Evolutionary conservation across 1,139 yeast genomes (phyloP).

Genomic region (Yarrowia galli): DNA sequence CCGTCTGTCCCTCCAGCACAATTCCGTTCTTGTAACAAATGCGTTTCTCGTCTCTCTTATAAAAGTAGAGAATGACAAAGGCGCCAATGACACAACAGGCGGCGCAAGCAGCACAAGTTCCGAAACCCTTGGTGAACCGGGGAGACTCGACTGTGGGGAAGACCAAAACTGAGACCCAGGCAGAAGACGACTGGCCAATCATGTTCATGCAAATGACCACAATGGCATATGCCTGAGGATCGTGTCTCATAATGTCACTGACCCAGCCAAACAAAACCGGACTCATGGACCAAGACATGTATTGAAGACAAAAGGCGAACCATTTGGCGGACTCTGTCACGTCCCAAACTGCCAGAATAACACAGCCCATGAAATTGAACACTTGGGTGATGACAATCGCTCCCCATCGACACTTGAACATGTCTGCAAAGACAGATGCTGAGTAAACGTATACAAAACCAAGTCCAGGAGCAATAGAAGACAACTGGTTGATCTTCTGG

Average conservation of each 20-base stretch:
- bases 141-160: slow-evolving; percentile 65
- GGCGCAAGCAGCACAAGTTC: slow-evolving; percentile 60
- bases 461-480: slow-evolving; percentile 61
- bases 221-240: slow-evolving; percentile 54
- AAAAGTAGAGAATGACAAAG: slow-evolving; percentile 60
- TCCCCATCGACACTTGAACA: slow-evolving; percentile 62
- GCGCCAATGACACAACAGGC: slow-evolving; percentile 65
- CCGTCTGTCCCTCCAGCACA: slow-evolving; percentile 43
- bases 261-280: slow-evolving; percentile 42
- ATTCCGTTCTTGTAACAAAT: slow-evolving; percentile 63
- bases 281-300: slow-evolving; percentile 57
- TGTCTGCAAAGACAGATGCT: slow-evolving; percentile 55
- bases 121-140: slow-evolving; percentile 58
- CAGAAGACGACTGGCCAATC: slow-evolving; percentile 50
- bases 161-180: slow-evolving; percentile 51
- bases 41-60: slow-evolving; percentile 63
- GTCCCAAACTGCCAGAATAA: slow-evolving; percentile 58
- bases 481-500: slow-evolving; percentile 52
- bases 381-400: slow-evolving; percentile 63
- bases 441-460: slow-evolving; percentile 58
- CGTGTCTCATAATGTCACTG: slow-evolving; percentile 41
- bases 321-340: slow-evolving; percentile 56
- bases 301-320: slow-evolving; percentile 58
- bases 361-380: slow-evolving; percentile 56
- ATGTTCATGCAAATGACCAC: slow-evolving; percentile 53